These are phyloP conservation scores for Fraxinus ornus DNA, from an alignment of 305 asterid genomes.

Conservation along the genomic window DNA sequence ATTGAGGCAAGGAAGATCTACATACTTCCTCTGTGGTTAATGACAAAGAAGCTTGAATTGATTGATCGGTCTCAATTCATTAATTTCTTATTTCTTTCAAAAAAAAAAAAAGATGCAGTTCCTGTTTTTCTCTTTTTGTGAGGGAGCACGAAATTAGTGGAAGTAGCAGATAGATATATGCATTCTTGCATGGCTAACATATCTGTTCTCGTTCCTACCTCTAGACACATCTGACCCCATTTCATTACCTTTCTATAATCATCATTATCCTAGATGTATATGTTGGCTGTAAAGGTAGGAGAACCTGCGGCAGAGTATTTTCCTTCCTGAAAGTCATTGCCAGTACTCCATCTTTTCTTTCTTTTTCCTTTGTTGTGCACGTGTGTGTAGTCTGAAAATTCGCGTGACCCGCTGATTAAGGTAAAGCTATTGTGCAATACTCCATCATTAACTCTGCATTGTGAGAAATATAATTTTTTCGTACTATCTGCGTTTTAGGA, in stretches of 20 bases:
- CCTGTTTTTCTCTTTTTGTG: neutral
- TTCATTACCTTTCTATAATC: neutral
- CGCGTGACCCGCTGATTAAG: neutral
- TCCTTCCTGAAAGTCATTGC: neutral
- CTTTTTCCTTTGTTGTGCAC: neutral
- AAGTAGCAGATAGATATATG: neutral
- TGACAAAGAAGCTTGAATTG: neutral
- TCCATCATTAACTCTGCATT: neutral
- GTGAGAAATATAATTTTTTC: neutral
- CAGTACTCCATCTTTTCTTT: neutral
- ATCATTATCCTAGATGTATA: neutral
- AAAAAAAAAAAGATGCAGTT: neutral
- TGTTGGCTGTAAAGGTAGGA: neutral
- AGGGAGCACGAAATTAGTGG: neutral
- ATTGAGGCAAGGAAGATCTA: neutral
- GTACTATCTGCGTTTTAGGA: neutral
- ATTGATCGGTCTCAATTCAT: neutral
- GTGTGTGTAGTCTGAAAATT: neutral
- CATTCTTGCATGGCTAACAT: neutral
- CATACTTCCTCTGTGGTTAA: neutral
- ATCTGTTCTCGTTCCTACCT: neutral
- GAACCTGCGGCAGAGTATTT: neutral
- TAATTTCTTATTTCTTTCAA: neutral
- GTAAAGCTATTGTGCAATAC: neutral
- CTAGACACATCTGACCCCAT: neutral